Base-by-base conservation (phyloP, 2,329 filamentous ascomycete genomes). In the Mollisia scopiformis region DNA sequence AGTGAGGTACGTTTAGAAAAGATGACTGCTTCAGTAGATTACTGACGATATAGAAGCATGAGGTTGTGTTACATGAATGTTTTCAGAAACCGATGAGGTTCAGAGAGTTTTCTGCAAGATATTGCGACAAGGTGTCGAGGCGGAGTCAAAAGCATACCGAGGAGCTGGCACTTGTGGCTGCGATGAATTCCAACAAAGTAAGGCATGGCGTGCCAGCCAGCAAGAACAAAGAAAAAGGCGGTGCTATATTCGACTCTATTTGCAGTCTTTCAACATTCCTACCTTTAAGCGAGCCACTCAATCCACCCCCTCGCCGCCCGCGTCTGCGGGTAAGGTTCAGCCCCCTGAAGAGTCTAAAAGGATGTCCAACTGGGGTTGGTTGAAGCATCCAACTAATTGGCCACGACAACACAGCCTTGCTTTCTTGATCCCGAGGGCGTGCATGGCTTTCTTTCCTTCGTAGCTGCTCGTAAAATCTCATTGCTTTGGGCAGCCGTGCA, bases 351-450 rank as follows among this genome's bases (percentile, higher is more conserved):
- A 27, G 11, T 47, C 14, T 16, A 27, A 27, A 27, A 43, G 33
- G 43, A 28, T 47, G 43, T 28, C 3, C 25, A 13, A n/a, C 23
- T 21, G 43, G 43, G 43, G 11, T 47, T 27, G 13, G 33, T n/a
- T 10, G 23, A 28, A 28, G 16, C 10, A 31, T 41, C 25, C 31
- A 19, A 13, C 21, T 49, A 3, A 35, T 39, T 57, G 43, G 43
- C 23, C n/a, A 13, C 19, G 46, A 39, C 43, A 47, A 50, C 55
- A 57, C 31, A 57, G 43, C 55, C 43, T 33, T 57, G 50, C 23
- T 50, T 10, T 19, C 23, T 27, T 47, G 23, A 14, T 5, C 10
- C 43, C 43, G 43, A 47, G 23, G 28, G 43, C 43, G 21, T 52
- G 28, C 49, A 52, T 52, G 49, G 21, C 16, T 33, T 27, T 2